A percentile compares a stretch with the other conserved stretches of the same genome.
These are phyloP conservation scores for Stevia rebaudiana DNA, from an alignment of 140 eudicot species.

Conservation along the genomic window DNA sequence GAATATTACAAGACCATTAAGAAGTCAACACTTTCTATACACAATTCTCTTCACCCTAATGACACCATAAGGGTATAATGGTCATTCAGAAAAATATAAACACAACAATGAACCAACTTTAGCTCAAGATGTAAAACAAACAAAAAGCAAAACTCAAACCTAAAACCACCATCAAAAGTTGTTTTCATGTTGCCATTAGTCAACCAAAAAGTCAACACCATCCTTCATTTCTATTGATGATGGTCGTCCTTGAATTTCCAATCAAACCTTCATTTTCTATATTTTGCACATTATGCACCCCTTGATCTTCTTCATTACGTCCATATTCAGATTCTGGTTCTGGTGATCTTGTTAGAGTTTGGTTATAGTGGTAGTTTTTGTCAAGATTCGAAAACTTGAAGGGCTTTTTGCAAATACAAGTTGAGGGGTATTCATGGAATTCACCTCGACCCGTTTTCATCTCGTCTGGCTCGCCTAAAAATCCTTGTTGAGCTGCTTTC, in stretches of 20 bases:
- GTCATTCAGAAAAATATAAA: slow-evolving; percentile 18
- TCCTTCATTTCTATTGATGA: slow-evolving; percentile 20
- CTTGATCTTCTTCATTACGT: slow-evolving; percentile 27
- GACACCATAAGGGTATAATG: slow-evolving; percentile 18
- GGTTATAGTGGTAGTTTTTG: slow-evolving; percentile 17
- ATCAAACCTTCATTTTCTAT: slow-evolving; percentile 18
- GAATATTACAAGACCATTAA: slow-evolving; percentile 15
- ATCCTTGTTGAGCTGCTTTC: slow-evolving; percentile 89
- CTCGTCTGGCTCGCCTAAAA: slow-evolving; percentile 94
- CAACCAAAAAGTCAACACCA: slow-evolving; percentile 33
- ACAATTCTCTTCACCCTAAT: slow-evolving; percentile 19
- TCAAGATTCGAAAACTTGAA: slow-evolving; percentile 24
- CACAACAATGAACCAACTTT: slow-evolving; percentile 26
- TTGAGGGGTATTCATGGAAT: slow-evolving; percentile 77
- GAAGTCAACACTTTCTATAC: slow-evolving; percentile 24
- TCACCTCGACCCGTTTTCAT: slow-evolving; percentile 82
- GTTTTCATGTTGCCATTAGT: slow-evolving; percentile 27
- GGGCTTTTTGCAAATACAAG: slow-evolving; percentile 83
- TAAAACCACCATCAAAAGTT: slow-evolving; percentile 4
- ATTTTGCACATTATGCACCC: slow-evolving; percentile 26
- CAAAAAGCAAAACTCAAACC: slow-evolving; percentile 18
- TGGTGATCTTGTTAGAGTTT: slow-evolving; percentile 13
- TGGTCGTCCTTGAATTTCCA: slow-evolving; percentile 11
- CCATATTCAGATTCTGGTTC: slow-evolving; percentile 24
- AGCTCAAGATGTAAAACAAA: slow-evolving; percentile 13